Evolutionary conservation across 1,139 yeast genomes (phyloP), one percentile per base, ranked within the genome.

Genomic region (Candida sanyaensis): DNA sequence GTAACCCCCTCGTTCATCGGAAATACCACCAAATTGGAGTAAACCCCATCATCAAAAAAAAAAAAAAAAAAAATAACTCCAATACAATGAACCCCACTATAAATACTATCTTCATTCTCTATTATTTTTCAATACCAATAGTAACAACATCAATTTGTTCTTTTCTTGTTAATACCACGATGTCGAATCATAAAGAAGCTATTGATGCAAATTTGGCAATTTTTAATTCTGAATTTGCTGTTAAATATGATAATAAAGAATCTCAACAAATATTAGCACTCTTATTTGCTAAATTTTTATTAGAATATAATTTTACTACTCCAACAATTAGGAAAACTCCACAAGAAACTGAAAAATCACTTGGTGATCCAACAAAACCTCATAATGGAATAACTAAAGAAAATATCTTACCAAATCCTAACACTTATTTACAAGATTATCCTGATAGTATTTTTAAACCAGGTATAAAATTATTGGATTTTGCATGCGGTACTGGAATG

Each of bases 401-500:
- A 6, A 29, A 46, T 12, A 47, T 52, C 7, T 54, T 60, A 27
- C 64, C 63, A 8, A 50, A 46, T 32, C 53, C 55, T 1, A 11
- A 33, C 0, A 51, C 57, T 4, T 56, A 54, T 36, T 26, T 38
- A 9, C 17, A 38, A 6, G 30, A 53, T 3, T 49, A 44, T 42
- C 60, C 63, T 3, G 37, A 51, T 13, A 43, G 59, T n/a, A 44
- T 61, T 17, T 55, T 65, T 55, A 62, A 55, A 41, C 65, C 66
- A 2, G 72, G 70, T 1, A 58, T 60, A 49, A 61, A 56, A 33
- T 38, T 68, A 26, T 49, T 75, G 49, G 80, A 75, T 55, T 75
- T 75, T 55, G 79, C 78, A 1, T 75, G 79, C 53, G 80, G 80
- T 1, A 67, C 78, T 0, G 80, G 79, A 0, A 48, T 71, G 13